Evolutionary conservation across 768 basidiomycete genomes (phyloP).

Genomic region (Boletales sp.): DNA sequence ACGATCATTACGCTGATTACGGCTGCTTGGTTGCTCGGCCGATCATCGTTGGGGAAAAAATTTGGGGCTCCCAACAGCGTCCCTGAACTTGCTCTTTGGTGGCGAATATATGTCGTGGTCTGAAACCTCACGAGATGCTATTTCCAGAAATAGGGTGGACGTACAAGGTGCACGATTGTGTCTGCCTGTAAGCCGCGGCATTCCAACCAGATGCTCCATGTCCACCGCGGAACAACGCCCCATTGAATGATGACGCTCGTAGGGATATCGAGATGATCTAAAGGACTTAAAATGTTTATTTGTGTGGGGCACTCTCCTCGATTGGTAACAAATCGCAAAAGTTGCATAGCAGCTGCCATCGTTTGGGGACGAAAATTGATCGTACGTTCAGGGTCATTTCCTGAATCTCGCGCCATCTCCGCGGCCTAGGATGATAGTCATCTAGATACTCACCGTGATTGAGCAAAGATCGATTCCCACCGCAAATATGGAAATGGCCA

Average conservation of each 20-base stretch:
- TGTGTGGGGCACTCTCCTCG: slow-evolving; percentile 14
- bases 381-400: neutral
- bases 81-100: slow-evolving; percentile 22
- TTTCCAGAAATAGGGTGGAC: slow-evolving; percentile 11
- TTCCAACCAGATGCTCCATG: slow-evolving; percentile 63
- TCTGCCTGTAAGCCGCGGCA: slow-evolving; percentile 47
- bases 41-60: neutral
- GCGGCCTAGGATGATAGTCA: slow-evolving; percentile 17
- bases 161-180: slow-evolving; percentile 46
- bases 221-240: slow-evolving; percentile 57
- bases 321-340: slow-evolving; percentile 42
- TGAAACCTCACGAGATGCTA: slow-evolving; percentile 18
- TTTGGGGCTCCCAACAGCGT: neutral
- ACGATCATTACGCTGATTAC: slow-evolving; percentile 28
- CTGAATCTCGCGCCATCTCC: slow-evolving; percentile 10
- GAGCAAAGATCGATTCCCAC: slow-evolving; percentile 20
- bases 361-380: slow-evolving; percentile 46
- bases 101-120: slow-evolving; percentile 54
- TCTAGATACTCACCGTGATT: neutral
- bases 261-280: slow-evolving; percentile 36
- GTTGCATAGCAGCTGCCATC: slow-evolving; percentile 39
- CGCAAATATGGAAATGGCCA: slow-evolving; percentile 35
- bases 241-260: slow-evolving; percentile 55
- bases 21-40: slow-evolving; percentile 2
- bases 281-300: slow-evolving; percentile 10